phyloP scores from a whole-genome alignment of 1,284 basidiomycete genomes.

The Hymenochaete sp. region DNA sequence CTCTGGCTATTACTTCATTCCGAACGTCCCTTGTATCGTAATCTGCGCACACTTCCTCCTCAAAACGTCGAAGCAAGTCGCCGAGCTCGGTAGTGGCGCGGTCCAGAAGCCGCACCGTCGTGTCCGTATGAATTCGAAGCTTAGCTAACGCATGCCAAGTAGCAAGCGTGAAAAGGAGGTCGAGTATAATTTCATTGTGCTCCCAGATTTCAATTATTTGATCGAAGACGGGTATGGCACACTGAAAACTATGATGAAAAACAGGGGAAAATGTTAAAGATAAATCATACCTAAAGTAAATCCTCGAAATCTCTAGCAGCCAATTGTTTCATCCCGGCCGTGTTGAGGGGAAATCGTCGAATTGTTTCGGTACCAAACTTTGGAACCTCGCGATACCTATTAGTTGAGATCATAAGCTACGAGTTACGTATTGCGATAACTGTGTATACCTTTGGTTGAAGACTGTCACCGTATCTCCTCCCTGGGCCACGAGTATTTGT shows the following conservation, averaged over 20 bases:
- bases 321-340: conserved; percentile 28
- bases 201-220: conserved; percentile 27
- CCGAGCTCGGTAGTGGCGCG: too few relatives aligned
- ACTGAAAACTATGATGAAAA: conserved; percentile 22
- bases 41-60: not conserved
- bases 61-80: not conserved
- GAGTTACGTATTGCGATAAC: conserved; percentile 14
- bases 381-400: conserved; percentile 24
- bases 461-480: not conserved
- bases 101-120: not conserved
- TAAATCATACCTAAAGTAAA: conserved; percentile 26
- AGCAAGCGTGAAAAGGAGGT: conserved; percentile 23
- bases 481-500: conserved; percentile 19
- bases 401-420: conserved; percentile 15
- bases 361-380: conserved; percentile 29
- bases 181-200: conserved; percentile 21
- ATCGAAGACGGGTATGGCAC: conserved; percentile 30
- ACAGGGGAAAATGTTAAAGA: conserved; percentile 18
- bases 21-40: too few relatives aligned
- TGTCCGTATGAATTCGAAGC: conserved; percentile 27
- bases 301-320: conserved; percentile 30
- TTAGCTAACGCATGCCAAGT: conserved; percentile 30
- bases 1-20: too few relatives aligned
- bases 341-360: conserved; percentile 25
- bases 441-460: not conserved